Percentiles rank a stretch among this genome's conserved stretches.
Evolutionary conservation across 2,329 filamentous ascomycete species (phyloP).

Genomic region (Penicillium sp.): DNA sequence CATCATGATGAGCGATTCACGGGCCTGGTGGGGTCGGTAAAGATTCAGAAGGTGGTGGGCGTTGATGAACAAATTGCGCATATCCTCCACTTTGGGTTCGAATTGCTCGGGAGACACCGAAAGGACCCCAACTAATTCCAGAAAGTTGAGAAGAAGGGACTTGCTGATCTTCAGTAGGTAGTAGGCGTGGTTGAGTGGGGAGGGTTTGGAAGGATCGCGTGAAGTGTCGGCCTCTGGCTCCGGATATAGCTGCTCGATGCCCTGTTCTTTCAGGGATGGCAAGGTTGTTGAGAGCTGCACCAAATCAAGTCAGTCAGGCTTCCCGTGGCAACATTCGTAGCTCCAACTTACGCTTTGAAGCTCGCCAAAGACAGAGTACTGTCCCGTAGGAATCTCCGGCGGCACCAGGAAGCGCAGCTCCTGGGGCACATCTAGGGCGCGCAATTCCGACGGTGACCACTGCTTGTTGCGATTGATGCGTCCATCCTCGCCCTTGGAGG

Average conservation of each 20-base stretch:
- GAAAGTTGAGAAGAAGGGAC: conserved; percentile 81
- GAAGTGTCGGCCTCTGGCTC: conserved; percentile 55
- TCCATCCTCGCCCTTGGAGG: conserved; percentile 29
- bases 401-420: conserved; percentile 78
- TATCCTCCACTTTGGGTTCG: conserved; percentile 69
- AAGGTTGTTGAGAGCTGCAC: conserved; percentile 57
- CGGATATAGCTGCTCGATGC: conserved; percentile 69
- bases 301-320: conserved; percentile 5
- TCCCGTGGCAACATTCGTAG: not conserved
- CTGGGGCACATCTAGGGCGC: conserved; percentile 56
- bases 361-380: conserved; percentile 73
- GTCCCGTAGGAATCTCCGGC: conserved; percentile 69
- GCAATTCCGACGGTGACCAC: conserved; percentile 36
- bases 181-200: conserved; percentile 50
- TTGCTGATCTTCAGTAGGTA: conserved; percentile 77
- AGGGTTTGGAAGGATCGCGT: conserved; percentile 30
- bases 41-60: conserved; percentile 92
- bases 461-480: conserved; percentile 28
- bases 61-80: conserved; percentile 82
- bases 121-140: conserved; percentile 75
- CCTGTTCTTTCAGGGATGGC: conserved; percentile 66
- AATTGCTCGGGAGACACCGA: conserved; percentile 65
- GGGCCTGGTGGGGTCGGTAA: conserved; percentile 87
- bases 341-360: conserved; percentile 53
- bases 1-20: conserved; percentile 80